A percentile compares a stretch with the other conserved stretches of the same genome.
Conservation (phyloP, 305 asterid genomes). For the Euphrasia arctica region DNA sequence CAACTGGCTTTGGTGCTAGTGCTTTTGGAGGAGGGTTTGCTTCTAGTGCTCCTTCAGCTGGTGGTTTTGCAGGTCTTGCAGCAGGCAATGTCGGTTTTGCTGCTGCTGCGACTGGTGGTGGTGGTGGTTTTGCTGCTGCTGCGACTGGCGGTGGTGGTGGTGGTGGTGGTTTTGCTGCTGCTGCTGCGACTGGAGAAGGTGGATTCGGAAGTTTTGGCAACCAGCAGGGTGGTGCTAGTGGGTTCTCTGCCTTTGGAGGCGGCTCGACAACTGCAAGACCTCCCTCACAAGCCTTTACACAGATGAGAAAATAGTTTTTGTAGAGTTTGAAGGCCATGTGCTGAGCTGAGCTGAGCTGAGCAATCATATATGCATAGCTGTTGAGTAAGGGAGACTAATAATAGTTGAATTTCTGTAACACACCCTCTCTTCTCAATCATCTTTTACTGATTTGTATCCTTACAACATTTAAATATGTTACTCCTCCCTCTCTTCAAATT, state of each 20-base stretch:
- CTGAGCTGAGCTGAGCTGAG: too few relatives aligned
- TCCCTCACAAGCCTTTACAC: conserved; percentile 67
- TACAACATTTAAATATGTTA: too few relatives aligned
- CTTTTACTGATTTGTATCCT: too few relatives aligned
- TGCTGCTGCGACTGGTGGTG: conserved; percentile 34
- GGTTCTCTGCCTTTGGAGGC: conserved; percentile 55
- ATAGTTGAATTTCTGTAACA: too few relatives aligned
- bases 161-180: conserved; percentile 16
- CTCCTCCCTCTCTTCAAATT: too few relatives aligned
- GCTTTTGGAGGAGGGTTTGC: conserved; percentile 67
- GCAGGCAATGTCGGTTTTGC: conserved; percentile 36
- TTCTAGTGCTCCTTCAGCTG: conserved; percentile 44
- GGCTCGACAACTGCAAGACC: conserved; percentile 58
- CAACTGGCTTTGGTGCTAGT: conserved; percentile 50
- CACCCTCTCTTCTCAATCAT: too few relatives aligned
- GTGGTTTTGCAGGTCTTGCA: conserved; percentile 40
- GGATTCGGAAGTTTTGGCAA: conserved; percentile 50
- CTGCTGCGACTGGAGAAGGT: conserved; percentile 30
- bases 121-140: conserved; percentile 44
- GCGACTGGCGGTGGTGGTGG: conserved; percentile 40
- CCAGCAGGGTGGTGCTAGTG: conserved; percentile 44
- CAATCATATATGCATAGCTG: too few relatives aligned
- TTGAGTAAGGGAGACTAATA: too few relatives aligned
- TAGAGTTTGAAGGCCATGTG: too few relatives aligned
- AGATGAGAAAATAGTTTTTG: conserved; percentile 70